A percentile compares a stretch with the other conserved stretches of the same genome.
phyloP scores from a whole-genome alignment of 2,329 filamentous ascomycete genomes.

The Colletotrichum endophyticum region DNA sequence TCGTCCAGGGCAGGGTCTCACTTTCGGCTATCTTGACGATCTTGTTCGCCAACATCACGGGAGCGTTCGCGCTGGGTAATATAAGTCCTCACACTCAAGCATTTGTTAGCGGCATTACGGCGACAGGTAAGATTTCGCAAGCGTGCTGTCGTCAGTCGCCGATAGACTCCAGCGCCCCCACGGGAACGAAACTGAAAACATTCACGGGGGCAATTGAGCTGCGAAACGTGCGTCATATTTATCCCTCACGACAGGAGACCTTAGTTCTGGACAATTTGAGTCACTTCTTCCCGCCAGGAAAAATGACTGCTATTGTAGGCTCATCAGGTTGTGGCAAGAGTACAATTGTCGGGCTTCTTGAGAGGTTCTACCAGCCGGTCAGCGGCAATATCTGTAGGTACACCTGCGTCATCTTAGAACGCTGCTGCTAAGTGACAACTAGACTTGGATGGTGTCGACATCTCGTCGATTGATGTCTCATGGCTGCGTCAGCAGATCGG shows the following conservation, averaged over 20 bases:
- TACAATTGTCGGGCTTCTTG: constrained; percentile 90
- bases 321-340: constrained; percentile 95
- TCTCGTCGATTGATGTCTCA: constrained; percentile 80
- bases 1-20: too few species aligned
- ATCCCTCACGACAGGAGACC: constrained; percentile 91
- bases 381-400: constrained; percentile 66
- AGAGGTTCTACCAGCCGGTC: constrained; percentile 93
- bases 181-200: constrained; percentile 73
- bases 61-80: too few species aligned
- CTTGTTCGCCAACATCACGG: too few species aligned
- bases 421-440: too few species aligned
- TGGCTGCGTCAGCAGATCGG: constrained; percentile 95
- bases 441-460: constrained; percentile 80
- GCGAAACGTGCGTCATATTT: constrained; percentile 86
- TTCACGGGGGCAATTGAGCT: constrained; percentile 82
- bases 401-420: too few species aligned
- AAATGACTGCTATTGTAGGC: constrained; percentile 91
- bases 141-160: constrained; percentile 67
- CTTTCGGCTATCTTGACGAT: too few species aligned
- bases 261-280: constrained; percentile 85
- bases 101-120: too few species aligned
- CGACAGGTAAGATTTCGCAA: too few species aligned
- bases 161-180: constrained; percentile 74
- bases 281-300: constrained; percentile 82
- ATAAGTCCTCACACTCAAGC: too few species aligned